These are phyloP conservation scores for Cyclocybe cylindracea DNA, from an alignment of 768 basidiomycete genomes.

Conservation along the genomic window DNA sequence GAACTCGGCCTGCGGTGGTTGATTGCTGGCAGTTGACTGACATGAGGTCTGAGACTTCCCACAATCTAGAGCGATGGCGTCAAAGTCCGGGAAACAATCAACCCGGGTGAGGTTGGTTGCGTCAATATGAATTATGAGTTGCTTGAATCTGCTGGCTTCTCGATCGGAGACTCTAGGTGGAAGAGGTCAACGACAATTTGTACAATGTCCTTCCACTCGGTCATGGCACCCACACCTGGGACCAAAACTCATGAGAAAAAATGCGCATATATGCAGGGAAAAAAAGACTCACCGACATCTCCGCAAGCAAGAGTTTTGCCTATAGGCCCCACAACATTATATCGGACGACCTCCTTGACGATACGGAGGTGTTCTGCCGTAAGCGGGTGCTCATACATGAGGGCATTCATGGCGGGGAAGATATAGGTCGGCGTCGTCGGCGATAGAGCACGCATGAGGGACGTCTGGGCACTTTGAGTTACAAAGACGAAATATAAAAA, in stretches of 20 bases:
- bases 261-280: not conserved
- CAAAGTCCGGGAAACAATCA: not conserved
- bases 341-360: slow-evolving; percentile 74
- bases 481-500: not conserved
- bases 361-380: slow-evolving; percentile 81
- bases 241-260: not conserved
- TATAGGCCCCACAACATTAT: slow-evolving; percentile 84
- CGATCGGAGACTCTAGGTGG: slow-evolving; percentile 18
- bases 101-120: not conserved
- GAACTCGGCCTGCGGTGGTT: too few relatives aligned
- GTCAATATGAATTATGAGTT: not conserved
- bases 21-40: too few relatives aligned
- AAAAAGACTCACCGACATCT: slow-evolving; percentile 67
- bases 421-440: slow-evolving; percentile 86
- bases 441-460: slow-evolving; percentile 80
- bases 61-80: not conserved
- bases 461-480: slow-evolving; percentile 47
- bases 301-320: slow-evolving; percentile 90
- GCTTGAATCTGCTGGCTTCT: not conserved
- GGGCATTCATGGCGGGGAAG: slow-evolving; percentile 98
- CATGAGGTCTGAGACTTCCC: too few relatives aligned
- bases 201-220: slow-evolving; percentile 92
- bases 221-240: slow-evolving; percentile 91
- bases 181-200: slow-evolving; percentile 65
- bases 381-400: slow-evolving; percentile 95